phyloP scores from a whole-genome alignment of 1,284 basidiomycete genomes.

The Pseudozyma hubeiensis region DNA sequence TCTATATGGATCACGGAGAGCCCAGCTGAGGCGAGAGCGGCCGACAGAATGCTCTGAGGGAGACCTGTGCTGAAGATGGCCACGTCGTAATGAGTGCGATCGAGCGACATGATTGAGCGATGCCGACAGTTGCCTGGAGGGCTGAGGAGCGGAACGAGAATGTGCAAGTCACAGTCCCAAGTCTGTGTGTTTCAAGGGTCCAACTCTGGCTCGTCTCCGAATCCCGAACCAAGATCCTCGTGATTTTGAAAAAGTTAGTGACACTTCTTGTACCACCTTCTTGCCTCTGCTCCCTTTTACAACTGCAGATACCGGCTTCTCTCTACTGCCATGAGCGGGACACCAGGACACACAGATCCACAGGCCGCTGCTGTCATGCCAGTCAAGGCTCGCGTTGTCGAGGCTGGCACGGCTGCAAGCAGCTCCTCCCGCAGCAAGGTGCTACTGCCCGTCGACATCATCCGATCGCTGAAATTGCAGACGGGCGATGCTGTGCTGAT shows the following conservation, averaged over 20 bases:
- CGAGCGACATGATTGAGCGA: constrained; percentile 39
- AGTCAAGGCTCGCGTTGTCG: constrained; percentile 20
- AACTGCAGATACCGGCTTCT: background rate
- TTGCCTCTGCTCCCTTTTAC: background rate
- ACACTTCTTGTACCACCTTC: background rate
- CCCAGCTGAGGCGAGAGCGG: constrained; percentile 83
- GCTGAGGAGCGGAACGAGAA: background rate
- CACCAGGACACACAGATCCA: background rate
- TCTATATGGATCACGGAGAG: constrained; percentile 89
- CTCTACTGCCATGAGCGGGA: constrained; percentile 12
- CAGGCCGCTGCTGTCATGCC: background rate
- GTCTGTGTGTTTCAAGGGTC: constrained; percentile 1
- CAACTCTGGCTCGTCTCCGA: constrained; percentile 8
- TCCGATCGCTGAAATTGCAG: constrained; percentile 38
- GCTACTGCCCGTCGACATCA: constrained; percentile 34
- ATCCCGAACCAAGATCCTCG: background rate
- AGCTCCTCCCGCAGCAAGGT: constrained; percentile 31
- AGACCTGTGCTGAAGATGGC: constrained; percentile 88
- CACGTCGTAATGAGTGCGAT: constrained; percentile 76
- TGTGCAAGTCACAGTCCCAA: background rate
- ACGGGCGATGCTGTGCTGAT: constrained; percentile 39
- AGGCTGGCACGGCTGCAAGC: constrained; percentile 27
- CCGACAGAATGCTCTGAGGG: constrained; percentile 72
- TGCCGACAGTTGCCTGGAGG: background rate
- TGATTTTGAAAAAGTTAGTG: background rate